Base-by-base conservation (phyloP, 768 basidiomycete genomes). In the Zangia roseola region DNA sequence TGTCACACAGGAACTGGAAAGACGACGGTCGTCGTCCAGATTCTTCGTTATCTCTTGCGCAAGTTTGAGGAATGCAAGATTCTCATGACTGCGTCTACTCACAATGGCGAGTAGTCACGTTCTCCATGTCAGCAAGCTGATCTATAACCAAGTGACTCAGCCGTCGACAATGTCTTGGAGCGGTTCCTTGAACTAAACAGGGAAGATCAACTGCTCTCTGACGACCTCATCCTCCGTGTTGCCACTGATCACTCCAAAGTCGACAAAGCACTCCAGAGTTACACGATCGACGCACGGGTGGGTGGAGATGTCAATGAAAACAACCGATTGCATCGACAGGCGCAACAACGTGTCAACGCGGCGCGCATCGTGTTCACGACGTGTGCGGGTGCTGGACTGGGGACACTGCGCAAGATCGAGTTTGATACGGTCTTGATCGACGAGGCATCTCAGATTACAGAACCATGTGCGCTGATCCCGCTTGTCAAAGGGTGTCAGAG, bases 401-500 rank as follows among this genome's bases (percentile, higher is more conserved):
- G 83, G 6, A 74, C 80, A 13, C 53, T 85, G 26, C 71, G 79
- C 40, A 78, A 81, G 56, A 37, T 69, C 16, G 69, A 81, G 47
- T 86, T 85, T 55, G 79, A 79, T 34, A 77, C 80, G 19, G 82
- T 79, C 0, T 67, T 86, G 38, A 82, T 86, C 35, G 85, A 87
- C 57, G 83, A 86, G 55, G 84, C 84, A 0, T 86, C 83, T 0
- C 84, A 86, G 58, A 78, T 86, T 9, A 85, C 83, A 0, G 85
- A 87, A 53, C 80, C 83, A 3, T 76, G 75, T 42, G 77, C 83
- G 0, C 69, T 86, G 30, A 84, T 86, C 26, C 83, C 85, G 1
- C 69, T 87, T 4, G 82, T 84, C 10, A 86, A 86, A 58, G 84
- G 82, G 3, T 76, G 79, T 37, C 63, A 67, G 40, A 68, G 74